Evolutionary conservation across 164 flowering plant species (phyloP), one percentile per base, ranked within the genome.

Genomic region (Chimonanthus praecox): DNA sequence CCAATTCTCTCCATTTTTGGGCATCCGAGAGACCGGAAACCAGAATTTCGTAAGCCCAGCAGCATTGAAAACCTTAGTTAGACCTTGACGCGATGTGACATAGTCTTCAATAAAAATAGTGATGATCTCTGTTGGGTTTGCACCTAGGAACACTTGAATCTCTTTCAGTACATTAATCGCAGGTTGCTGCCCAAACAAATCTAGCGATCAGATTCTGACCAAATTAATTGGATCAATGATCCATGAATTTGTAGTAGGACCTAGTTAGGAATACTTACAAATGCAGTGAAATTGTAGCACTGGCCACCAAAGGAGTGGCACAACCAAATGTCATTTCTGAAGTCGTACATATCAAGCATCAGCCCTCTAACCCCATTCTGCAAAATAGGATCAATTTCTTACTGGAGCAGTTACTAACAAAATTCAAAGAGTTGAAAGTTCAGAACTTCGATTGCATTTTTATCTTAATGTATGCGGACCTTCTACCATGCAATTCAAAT

Each of bases 361-460:
- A 94, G 78, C 13, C 95, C 98, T 77, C 97, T 81, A 33, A 94
- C 91, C 33, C 98, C 98, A 87, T 90, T 92, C 98, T 94, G 92
- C 90, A 91, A 71, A 3, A 54, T 4, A n/a, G 16, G 16, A 54
- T 54, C 60, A 54, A 54, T 13, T 54, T 54, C 4, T 10, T 54
- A 54, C 11, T 54, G 5, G 60, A 13, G 60, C 60, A 11, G 11
- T 10, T 54, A 54, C 5, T 54, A 11, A 54, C 4, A n/a, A 54
- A 54, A 66, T 13, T 66, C 49, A 5, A 8, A 10, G 44, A 18
- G 15, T 5, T 18, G 15, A 18, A 63, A 2, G 66, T 1, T 18
- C 18, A n/a, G 18, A 63, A 7, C 16, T 33, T 33, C 33, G 1
- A 33, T 33, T 33, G 43, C 1, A 0, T 62, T 62, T 7, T 62